phyloP scores from a whole-genome alignment of 164 flowering plant genomes.

The Dillenia turbinata region DNA sequence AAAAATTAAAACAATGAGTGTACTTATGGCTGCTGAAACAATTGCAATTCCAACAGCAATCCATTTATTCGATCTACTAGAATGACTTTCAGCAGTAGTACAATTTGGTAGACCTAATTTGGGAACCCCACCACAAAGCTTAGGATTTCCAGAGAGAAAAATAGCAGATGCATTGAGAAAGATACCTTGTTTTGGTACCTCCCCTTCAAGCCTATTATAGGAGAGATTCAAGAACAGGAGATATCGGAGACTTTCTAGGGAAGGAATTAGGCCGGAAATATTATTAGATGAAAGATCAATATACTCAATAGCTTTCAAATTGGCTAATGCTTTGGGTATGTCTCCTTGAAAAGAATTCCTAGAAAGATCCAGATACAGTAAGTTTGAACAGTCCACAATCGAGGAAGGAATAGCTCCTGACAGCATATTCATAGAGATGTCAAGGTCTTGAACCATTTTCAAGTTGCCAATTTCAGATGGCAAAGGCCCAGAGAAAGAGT shows the following conservation, averaged over 20 bases:
- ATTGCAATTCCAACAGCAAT: not conserved
- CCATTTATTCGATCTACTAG: constrained; percentile 1
- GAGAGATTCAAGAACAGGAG: constrained; percentile 17
- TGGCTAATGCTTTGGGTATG: constrained; percentile 11
- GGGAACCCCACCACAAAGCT: constrained; percentile 14
- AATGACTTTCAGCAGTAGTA: not conserved
- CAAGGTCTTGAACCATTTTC: constrained; percentile 5
- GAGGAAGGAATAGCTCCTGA: constrained; percentile 13
- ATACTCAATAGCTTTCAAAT: constrained; percentile 11
- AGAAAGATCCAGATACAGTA: constrained; percentile 6
- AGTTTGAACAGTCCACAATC: constrained; percentile 11
- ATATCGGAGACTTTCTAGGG: constrained; percentile 4
- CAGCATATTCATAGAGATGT: constrained; percentile 11
- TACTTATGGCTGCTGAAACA: not conserved
- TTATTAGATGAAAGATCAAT: constrained; percentile 15
- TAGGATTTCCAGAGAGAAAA: constrained; percentile 5
- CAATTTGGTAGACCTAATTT: constrained; percentile 9
- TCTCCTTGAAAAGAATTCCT: constrained; percentile 13
- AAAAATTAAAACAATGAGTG: not conserved
- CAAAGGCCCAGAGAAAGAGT: constrained; percentile 15
- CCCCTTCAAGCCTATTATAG: constrained; percentile 8
- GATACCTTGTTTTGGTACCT: constrained; percentile 14
- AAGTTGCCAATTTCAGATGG: constrained; percentile 17
- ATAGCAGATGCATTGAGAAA: constrained; percentile 8
- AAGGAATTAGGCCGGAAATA: constrained; percentile 15